Evolutionary conservation across 257 asterid species (phyloP).

Genomic region (Asclepias syriaca): DNA sequence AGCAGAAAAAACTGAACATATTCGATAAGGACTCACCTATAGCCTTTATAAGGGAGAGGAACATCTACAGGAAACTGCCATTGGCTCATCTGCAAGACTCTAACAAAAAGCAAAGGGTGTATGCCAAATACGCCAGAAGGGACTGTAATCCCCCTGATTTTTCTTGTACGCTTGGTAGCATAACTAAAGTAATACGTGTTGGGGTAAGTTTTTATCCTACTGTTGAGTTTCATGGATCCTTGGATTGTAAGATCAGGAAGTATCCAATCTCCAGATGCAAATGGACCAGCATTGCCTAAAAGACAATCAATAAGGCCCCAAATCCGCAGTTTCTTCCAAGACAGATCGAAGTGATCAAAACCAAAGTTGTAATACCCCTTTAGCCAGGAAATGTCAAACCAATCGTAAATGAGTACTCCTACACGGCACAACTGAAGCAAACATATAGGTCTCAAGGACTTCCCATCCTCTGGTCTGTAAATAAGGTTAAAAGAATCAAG

Average conservation of each 20-base stretch:
- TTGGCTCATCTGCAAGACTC: slow-evolving; percentile 87
- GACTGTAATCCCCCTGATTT: slow-evolving; percentile 59
- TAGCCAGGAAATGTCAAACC: slow-evolving; percentile 80
- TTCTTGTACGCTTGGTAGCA: slow-evolving; percentile 74
- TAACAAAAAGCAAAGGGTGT: slow-evolving; percentile 73
- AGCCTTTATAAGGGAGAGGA: slow-evolving; percentile 81
- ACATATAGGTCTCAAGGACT: slow-evolving; percentile 64
- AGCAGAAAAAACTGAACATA: background rate
- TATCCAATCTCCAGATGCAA: slow-evolving; percentile 91
- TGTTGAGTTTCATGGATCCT: slow-evolving; percentile 69
- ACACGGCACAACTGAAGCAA: slow-evolving; percentile 84
- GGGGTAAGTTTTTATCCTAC: slow-evolving; percentile 59
- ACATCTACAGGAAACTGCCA: slow-evolving; percentile 77
- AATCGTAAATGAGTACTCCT: slow-evolving; percentile 78
- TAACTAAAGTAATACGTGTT: slow-evolving; percentile 91
- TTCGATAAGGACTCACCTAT: slow-evolving; percentile 44
- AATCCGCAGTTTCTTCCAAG: slow-evolving; percentile 64
- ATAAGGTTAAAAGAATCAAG: slow-evolving; percentile 4
- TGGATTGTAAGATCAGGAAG: slow-evolving; percentile 90
- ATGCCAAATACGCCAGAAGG: slow-evolving; percentile 85
- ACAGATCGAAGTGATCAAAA: slow-evolving; percentile 88
- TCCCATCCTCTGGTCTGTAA: slow-evolving; percentile 81
- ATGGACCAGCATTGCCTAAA: slow-evolving; percentile 74
- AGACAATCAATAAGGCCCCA: slow-evolving; percentile 82
- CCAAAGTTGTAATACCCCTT: slow-evolving; percentile 84